Evolutionary conservation across 768 basidiomycete species (phyloP).

Genomic region (Calocybe indica): DNA sequence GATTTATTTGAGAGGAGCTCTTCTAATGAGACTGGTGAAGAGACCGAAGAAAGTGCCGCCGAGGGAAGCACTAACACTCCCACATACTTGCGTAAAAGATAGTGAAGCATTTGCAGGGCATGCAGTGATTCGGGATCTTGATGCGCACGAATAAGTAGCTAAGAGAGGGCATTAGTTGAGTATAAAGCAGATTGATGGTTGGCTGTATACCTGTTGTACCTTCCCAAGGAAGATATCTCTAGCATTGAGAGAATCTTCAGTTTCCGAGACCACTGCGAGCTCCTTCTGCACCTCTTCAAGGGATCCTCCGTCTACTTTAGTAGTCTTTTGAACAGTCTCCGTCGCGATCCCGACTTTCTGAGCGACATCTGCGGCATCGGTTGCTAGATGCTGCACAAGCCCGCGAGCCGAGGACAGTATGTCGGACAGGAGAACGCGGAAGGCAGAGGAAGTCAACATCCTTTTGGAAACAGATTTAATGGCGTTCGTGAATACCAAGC

Average conservation of each 20-base stretch:
- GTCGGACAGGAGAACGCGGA: conserved; percentile 29
- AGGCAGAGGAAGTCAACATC: conserved; percentile 25
- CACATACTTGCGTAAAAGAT: conserved; percentile 26
- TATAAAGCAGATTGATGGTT: background rate
- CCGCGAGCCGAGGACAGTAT: conserved; percentile 24
- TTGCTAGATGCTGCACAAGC: conserved; percentile 23
- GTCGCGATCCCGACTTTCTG: conserved; percentile 25
- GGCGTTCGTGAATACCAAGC: conserved; percentile 18
- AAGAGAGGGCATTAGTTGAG: background rate
- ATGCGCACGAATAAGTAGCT: conserved; percentile 24
- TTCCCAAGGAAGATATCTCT: conserved; percentile 15
- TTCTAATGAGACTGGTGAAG: conserved; percentile 6
- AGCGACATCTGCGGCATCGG: conserved; percentile 23
- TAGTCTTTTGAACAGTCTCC: conserved; percentile 20
- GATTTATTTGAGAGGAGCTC: conserved; percentile 3
- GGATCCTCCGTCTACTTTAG: background rate
- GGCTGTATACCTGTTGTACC: conserved; percentile 22
- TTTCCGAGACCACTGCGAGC: no score
- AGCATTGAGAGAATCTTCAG: background rate
- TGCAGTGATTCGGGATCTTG: conserved; percentile 23
- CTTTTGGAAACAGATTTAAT: conserved; percentile 22
- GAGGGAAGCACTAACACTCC: conserved; percentile 15
- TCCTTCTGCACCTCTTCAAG: no score
- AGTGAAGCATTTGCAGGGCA: conserved; percentile 24
- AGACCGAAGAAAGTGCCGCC: conserved; percentile 8